A percentile compares a stretch with the other conserved stretches of the same genome.
Evolutionary conservation across 805 yeast genomes (phyloP).

Genomic region (Lachancea meyersii): DNA sequence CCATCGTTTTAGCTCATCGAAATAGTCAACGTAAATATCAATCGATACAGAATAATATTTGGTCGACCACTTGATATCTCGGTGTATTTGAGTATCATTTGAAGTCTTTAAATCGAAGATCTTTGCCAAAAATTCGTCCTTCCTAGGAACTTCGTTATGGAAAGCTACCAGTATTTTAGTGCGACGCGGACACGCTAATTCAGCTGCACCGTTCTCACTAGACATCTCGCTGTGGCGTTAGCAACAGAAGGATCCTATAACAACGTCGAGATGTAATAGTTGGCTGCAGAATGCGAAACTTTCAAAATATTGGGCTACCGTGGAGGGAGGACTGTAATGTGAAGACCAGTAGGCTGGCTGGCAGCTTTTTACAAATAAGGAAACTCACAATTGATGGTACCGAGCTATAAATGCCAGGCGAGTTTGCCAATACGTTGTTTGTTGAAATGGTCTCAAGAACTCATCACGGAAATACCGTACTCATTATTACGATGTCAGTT

Average conservation of each 20-base stretch:
- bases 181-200: not conserved
- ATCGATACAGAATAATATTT: slow-evolving; percentile 30
- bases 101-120: not conserved
- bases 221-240: not conserved
- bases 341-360: too few species aligned
- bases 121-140: slow-evolving; percentile 1
- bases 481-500: too few species aligned
- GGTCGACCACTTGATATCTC: slow-evolving; percentile 23
- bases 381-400: too few species aligned
- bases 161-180: slow-evolving; percentile 13
- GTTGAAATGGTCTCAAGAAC: too few species aligned
- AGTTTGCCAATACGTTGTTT: too few species aligned
- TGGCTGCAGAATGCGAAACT: not conserved
- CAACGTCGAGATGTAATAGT: too few species aligned
- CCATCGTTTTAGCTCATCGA: slow-evolving; percentile 32
- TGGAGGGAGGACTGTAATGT: too few species aligned
- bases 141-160: slow-evolving; percentile 1
- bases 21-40: slow-evolving; percentile 31
- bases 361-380: too few species aligned
- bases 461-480: too few species aligned
- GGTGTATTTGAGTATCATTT: slow-evolving; percentile 14
- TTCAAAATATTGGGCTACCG: too few species aligned
- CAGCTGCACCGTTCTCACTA: not conserved
- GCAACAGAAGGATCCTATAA: too few species aligned
- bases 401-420: too few species aligned